Percentiles rank a stretch among this genome's conserved stretches.
phyloP scores from a whole-genome alignment of 2,329 filamentous ascomycete genomes.

The Calonectria fujianensis region DNA sequence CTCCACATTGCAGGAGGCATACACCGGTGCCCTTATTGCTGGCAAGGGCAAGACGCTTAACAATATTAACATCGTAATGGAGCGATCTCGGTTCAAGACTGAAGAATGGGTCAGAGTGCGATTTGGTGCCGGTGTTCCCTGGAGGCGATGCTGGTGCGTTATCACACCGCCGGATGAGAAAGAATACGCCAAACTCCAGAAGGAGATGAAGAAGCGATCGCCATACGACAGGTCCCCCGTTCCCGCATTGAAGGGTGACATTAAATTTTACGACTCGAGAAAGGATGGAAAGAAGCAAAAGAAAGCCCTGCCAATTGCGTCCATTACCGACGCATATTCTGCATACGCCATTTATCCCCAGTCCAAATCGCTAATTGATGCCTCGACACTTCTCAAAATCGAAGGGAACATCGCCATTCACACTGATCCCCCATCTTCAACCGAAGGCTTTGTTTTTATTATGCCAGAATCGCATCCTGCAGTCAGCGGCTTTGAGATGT shows the following conservation, averaged over 20 bases:
- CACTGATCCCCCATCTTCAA: slow-evolving; percentile 82
- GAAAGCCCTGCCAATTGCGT: slow-evolving; percentile 92
- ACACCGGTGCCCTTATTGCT: slow-evolving; percentile 95
- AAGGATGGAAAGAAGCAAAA: slow-evolving; percentile 88
- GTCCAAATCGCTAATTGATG: slow-evolving; percentile 93
- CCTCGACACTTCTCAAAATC: slow-evolving; percentile 94
- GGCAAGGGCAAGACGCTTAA: slow-evolving; percentile 93
- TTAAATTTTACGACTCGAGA: slow-evolving; percentile 94
- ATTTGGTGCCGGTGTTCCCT: slow-evolving; percentile 96
- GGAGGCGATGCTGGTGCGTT: slow-evolving; percentile 98
- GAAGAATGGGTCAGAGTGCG: slow-evolving; percentile 97
- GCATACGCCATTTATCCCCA: slow-evolving; percentile 98
- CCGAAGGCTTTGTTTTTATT: slow-evolving; percentile 96
- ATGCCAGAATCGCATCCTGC: slow-evolving; percentile 97
- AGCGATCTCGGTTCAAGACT: slow-evolving; percentile 83
- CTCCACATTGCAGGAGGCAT: slow-evolving; percentile 93
- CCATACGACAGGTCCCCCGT: slow-evolving; percentile 84
- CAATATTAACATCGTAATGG: slow-evolving; percentile 92
- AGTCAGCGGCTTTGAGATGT: slow-evolving; percentile 95
- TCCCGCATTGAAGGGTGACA: slow-evolving; percentile 85
- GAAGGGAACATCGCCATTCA: slow-evolving; percentile 94
- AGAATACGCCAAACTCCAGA: slow-evolving; percentile 88
- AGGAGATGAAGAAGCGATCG: slow-evolving; percentile 86
- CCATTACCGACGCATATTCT: slow-evolving; percentile 91
- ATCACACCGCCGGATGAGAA: slow-evolving; percentile 96